Base-by-base conservation (phyloP, 345 rosid genomes). In the Aquilaria malaccensis region DNA sequence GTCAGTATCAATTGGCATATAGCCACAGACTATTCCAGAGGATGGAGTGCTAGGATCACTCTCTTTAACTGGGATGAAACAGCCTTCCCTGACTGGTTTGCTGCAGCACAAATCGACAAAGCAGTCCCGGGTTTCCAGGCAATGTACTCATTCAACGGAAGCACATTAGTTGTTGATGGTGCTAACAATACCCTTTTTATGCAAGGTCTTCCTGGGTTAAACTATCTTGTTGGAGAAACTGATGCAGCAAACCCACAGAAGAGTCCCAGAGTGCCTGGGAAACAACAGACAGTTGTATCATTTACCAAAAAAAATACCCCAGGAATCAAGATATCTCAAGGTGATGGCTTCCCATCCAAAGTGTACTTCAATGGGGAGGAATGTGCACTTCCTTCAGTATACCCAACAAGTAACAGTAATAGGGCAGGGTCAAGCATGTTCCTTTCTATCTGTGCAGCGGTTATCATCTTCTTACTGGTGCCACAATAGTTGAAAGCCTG, bases 301-400 rank as follows among this genome's bases (percentile, higher is more conserved):
- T 94, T 94, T 69, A 84, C 82, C 37, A 94, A 94, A 83, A 94
- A 85, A 65, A 60, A 43, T 11, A 84, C 83, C 2, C 90, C 96
- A 0, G 92, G 91, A 59, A 72, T 94, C 45, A 80, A 83, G 2
- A 81, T 90, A 62, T 76, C 84, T 30, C 80, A 69, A 11, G 83
- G 96, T 1, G 99, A 94, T 48, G 97, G 97, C 13, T 94, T 85
- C 70, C 97, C 99, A 6, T 77, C 89, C 0, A 94, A 90, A 72
- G 96, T 94, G 45, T 90, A 79, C 77, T 94, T 94, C 74, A 94
- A 94, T 13, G 99, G 99, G 11, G 96, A 94, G 57, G 96, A 90
- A 56, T 94, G 99, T 55, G 70, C 96, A 0, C 88, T 94, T 55
- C 97, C 99, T 47, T 58, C 80, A 6, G 14, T 76, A 30, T 64